Conservation (phyloP, 306 rosid genomes). For the Lathyrus aphaca region DNA sequence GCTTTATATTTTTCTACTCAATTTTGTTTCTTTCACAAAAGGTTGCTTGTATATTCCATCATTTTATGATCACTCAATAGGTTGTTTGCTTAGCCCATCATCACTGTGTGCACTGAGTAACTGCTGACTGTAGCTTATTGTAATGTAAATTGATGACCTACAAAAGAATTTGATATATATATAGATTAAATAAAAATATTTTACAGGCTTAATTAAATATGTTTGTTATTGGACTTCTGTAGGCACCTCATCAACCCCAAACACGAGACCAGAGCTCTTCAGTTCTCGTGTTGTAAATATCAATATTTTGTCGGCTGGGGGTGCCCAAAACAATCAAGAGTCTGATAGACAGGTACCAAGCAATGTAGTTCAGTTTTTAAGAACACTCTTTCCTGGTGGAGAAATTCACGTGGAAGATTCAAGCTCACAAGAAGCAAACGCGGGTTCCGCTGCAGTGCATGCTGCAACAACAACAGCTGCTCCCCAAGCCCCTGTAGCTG, state of each 20-base stretch:
- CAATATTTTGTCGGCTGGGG: constrained; percentile 70
- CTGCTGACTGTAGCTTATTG: constrained; percentile 14
- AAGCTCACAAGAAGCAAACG: constrained; percentile 56
- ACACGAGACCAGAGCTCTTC: constrained; percentile 54
- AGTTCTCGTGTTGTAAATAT: constrained; percentile 63
- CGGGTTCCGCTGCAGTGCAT: constrained; percentile 50
- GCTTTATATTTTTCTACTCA: constrained; percentile 19
- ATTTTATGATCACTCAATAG: constrained; percentile 19
- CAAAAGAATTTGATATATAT: constrained; percentile 22
- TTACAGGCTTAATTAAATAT: constrained; percentile 1
- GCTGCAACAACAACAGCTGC: constrained; percentile 59
- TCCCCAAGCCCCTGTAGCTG: constrained; percentile 60
- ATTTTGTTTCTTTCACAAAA: background rate
- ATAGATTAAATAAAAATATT: constrained; percentile 10
- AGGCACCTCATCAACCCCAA: constrained; percentile 56
- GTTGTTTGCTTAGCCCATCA: constrained; percentile 10
- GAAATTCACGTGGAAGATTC: constrained; percentile 84
- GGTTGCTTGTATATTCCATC: constrained; percentile 6
- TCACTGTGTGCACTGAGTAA: constrained; percentile 18
- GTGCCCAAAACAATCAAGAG: constrained; percentile 67
- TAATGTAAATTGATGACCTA: background rate
- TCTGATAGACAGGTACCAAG: constrained; percentile 76
- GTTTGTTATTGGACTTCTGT: constrained; percentile 41
- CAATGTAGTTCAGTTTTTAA: constrained; percentile 59
- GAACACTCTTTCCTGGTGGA: constrained; percentile 83